Conservation (phyloP, 2,329 filamentous ascomycete species). For the Phialophora macrospora region DNA sequence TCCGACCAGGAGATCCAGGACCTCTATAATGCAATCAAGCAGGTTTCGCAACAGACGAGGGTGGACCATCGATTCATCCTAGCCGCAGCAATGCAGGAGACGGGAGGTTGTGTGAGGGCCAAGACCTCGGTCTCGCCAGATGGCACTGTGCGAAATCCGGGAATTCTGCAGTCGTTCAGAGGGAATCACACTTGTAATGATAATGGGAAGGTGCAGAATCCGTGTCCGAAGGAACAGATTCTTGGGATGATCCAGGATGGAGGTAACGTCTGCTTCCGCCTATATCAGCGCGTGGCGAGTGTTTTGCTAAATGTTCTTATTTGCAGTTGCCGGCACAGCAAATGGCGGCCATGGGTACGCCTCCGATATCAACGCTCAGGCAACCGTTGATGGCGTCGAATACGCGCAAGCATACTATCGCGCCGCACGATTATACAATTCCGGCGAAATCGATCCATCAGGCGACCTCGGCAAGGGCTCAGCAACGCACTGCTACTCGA, state of each 20-base stretch:
- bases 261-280: slow-evolving; percentile 18
- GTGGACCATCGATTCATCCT: slow-evolving; percentile 52
- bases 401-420: slow-evolving; percentile 42
- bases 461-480: slow-evolving; percentile 48
- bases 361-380: slow-evolving; percentile 41
- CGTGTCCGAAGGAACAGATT: slow-evolving; percentile 47
- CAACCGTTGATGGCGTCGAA: slow-evolving; percentile 40
- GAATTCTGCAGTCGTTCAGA: slow-evolving; percentile 54
- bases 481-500: slow-evolving; percentile 56
- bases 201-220: slow-evolving; percentile 43
- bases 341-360: slow-evolving; percentile 45
- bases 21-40: slow-evolving; percentile 47
- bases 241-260: slow-evolving; percentile 50
- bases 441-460: slow-evolving; percentile 44
- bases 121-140: slow-evolving; percentile 47
- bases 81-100: slow-evolving; percentile 54
- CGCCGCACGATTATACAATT: slow-evolving; percentile 51
- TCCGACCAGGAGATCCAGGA: slow-evolving; percentile 46
- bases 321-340: slow-evolving; percentile 42
- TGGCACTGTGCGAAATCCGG: slow-evolving; percentile 49
- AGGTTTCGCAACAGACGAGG: slow-evolving; percentile 41
- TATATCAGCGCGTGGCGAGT: not conserved
- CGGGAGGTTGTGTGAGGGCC: slow-evolving; percentile 54
- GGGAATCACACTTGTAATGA: slow-evolving; percentile 49
- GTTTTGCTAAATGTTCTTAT: slow-evolving; percentile 17